phyloP scores from a whole-genome alignment of 768 basidiomycete genomes.

The Podaxis mareebaensis region DNA sequence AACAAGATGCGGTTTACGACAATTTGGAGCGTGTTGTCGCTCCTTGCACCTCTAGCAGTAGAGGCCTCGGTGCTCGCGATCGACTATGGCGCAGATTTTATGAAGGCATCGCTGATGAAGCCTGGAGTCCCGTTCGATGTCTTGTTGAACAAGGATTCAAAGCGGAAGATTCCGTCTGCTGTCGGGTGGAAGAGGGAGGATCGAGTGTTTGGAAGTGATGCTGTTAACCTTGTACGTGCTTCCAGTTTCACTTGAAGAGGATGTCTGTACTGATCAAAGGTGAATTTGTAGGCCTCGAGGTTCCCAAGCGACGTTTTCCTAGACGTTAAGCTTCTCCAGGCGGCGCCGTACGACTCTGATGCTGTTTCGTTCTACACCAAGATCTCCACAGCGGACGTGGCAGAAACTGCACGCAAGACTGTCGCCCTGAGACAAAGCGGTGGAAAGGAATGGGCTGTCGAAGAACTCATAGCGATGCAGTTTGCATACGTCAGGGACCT shows the following conservation, averaged over 20 bases:
- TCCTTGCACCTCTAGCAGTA: slow-evolving; percentile 43
- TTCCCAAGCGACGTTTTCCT: slow-evolving; percentile 89
- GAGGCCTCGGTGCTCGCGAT: slow-evolving; percentile 86
- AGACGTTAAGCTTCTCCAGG: slow-evolving; percentile 83
- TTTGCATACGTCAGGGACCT: slow-evolving; percentile 87
- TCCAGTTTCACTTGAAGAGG: neutral
- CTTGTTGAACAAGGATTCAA: slow-evolving; percentile 94
- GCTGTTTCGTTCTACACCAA: slow-evolving; percentile 57
- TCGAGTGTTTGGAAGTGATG: slow-evolving; percentile 87
- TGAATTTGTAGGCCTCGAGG: slow-evolving; percentile 69
- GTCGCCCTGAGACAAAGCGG: slow-evolving; percentile 60
- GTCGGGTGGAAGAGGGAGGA: slow-evolving; percentile 94
- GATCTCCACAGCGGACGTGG: slow-evolving; percentile 53
- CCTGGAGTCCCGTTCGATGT: slow-evolving; percentile 96
- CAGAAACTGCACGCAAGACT: slow-evolving; percentile 60
- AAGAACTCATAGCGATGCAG: slow-evolving; percentile 95
- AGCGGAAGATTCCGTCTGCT: slow-evolving; percentile 88
- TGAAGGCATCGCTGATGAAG: slow-evolving; percentile 94
- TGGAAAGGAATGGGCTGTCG: slow-evolving; percentile 73
- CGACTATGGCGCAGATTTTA: slow-evolving; percentile 98
- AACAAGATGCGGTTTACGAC: slow-evolving; percentile 39
- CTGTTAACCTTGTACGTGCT: slow-evolving; percentile 76
- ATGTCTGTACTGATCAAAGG: slow-evolving; percentile 8
- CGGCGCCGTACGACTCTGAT: slow-evolving; percentile 60
- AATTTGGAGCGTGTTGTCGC: slow-evolving; percentile 38